Evolutionary conservation across 805 yeast genomes (phyloP), one percentile per base, ranked within the genome.

Genomic region (Sugiyamaella valdiviana): DNA sequence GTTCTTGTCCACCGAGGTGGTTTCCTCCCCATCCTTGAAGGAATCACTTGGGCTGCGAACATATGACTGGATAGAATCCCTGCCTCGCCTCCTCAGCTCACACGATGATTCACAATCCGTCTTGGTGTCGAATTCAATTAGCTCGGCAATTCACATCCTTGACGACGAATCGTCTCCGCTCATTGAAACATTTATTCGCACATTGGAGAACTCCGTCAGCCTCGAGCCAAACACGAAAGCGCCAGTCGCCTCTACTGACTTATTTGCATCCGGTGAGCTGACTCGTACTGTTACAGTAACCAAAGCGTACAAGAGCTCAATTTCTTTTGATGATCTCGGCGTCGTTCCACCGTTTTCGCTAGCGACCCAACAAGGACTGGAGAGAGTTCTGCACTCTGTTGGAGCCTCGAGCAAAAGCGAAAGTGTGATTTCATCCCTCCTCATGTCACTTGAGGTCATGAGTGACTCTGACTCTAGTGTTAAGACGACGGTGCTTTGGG

Each of bases 11-110:
- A n/a, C n/a, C n/a, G n/a, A n/a, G n/a, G n/a, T n/a, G n/a, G n/a
- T n/a, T n/a, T n/a, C n/a, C n/a, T n/a, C n/a, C n/a, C n/a, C n/a
- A n/a, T n/a, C n/a, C n/a, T n/a, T n/a, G n/a, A n/a, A n/a, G n/a
- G n/a, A n/a, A n/a, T n/a, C n/a, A n/a, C n/a, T n/a, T n/a, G n/a
- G n/a, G n/a, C 32, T 26, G 9, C 39, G 58, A 21, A 48, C 61
- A 16, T 54, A 54, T 36, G 62, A 59, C 7, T 62, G 67, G 68
- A 44, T 61, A 10, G 57, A 54, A 9, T 53, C 63, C 1, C 36
- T 63, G 3, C 61, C 65, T 19, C 52, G 60, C 6, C 42, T 56
- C 1, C 44, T 63, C 5, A 41, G 51, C 1, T 29, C 48, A 12
- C 63, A 57, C 23, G 64, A 65, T 44, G 67, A 60, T 26, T 32